phyloP scores from a whole-genome alignment of 495 filamentous ascomycete genomes.

The Penicillium bialowiezense region DNA sequence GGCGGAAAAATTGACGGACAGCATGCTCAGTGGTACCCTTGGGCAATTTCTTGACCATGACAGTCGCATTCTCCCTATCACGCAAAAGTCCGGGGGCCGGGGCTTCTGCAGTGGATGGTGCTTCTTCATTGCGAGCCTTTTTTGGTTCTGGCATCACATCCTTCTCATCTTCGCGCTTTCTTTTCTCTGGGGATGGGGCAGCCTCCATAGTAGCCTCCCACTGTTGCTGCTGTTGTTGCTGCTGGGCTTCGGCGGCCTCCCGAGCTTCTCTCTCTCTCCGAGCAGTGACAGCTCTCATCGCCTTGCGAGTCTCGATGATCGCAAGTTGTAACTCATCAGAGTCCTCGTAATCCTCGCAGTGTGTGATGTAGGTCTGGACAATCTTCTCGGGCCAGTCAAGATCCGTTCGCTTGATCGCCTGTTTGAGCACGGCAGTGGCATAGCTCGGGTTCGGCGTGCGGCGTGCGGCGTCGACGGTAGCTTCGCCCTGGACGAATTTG shows the following conservation, averaged over 20 bases:
- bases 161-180: slow-evolving; percentile 65
- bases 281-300: slow-evolving; percentile 58
- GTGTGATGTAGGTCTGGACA: slow-evolving; percentile 74
- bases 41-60: slow-evolving; percentile 77
- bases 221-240: slow-evolving; percentile 26
- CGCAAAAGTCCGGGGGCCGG: slow-evolving; percentile 54
- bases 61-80: slow-evolving; percentile 84
- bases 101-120: slow-evolving; percentile 25
- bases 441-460: slow-evolving; percentile 54
- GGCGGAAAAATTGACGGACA: slow-evolving; percentile 84
- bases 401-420: slow-evolving; percentile 63
- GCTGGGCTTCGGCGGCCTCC: slow-evolving; percentile 50
- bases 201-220: slow-evolving; percentile 17
- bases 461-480: slow-evolving; percentile 43
- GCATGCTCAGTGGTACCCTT: slow-evolving; percentile 62
- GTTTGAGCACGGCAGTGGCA: slow-evolving; percentile 70
- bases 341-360: slow-evolving; percentile 84
- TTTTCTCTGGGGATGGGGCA: slow-evolving; percentile 51
- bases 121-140: slow-evolving; percentile 18
- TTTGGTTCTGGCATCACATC: slow-evolving; percentile 4
- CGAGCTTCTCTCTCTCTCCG: slow-evolving; percentile 65
- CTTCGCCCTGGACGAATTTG: slow-evolving; percentile 50
- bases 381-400: slow-evolving; percentile 94
- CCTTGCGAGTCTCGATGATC: slow-evolving; percentile 64
- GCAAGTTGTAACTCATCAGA: slow-evolving; percentile 68